These are phyloP conservation scores for Aspergillus olivimuriae DNA, from an alignment of 495 filamentous ascomycete species.

Conservation along the genomic window DNA sequence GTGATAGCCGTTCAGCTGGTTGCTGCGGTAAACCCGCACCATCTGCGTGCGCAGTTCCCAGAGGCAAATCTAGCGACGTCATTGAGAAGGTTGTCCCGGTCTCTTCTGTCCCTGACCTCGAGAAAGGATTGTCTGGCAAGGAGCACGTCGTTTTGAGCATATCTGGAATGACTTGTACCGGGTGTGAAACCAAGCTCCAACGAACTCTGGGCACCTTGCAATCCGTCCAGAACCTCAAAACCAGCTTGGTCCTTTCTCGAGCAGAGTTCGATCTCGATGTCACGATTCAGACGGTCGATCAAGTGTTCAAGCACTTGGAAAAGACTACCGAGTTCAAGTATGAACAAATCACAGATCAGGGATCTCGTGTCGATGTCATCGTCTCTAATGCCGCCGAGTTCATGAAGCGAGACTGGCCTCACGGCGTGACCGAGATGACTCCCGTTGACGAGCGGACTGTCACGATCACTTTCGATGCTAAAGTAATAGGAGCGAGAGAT, in stretches of 20 bases:
- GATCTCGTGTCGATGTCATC: conserved; percentile 46
- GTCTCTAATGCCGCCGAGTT: conserved; percentile 20
- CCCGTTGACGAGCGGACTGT: conserved; percentile 37
- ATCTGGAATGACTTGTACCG: conserved; percentile 59
- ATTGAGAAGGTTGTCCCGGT: neutral
- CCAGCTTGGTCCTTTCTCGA: conserved; percentile 53
- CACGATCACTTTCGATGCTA: conserved; percentile 49
- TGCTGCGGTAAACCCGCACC: too few relatives aligned
- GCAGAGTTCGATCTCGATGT: conserved; percentile 55
- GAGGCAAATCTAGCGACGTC: neutral
- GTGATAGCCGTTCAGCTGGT: too few relatives aligned
- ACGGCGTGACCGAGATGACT: conserved; percentile 39
- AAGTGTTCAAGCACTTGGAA: conserved; percentile 46
- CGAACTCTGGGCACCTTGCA: conserved; percentile 35
- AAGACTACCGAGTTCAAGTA: conserved; percentile 56
- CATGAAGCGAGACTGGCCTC: conserved; percentile 28
- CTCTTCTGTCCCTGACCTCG: conserved; percentile 25
- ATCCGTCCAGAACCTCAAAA: conserved; percentile 46
- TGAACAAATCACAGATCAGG: conserved; percentile 36
- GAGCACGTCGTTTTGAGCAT: conserved; percentile 42
- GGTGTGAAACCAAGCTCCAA: conserved; percentile 55
- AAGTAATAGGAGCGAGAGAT: conserved; percentile 51
- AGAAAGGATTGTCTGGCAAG: conserved; percentile 1
- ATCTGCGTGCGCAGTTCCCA: too few relatives aligned
- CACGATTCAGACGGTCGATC: conserved; percentile 23